A percentile compares a stretch with the other conserved stretches of the same genome.
These are phyloP conservation scores for Sabuloglossum arenarium DNA, from an alignment of 495 filamentous ascomycete genomes.

Conservation along the genomic window DNA sequence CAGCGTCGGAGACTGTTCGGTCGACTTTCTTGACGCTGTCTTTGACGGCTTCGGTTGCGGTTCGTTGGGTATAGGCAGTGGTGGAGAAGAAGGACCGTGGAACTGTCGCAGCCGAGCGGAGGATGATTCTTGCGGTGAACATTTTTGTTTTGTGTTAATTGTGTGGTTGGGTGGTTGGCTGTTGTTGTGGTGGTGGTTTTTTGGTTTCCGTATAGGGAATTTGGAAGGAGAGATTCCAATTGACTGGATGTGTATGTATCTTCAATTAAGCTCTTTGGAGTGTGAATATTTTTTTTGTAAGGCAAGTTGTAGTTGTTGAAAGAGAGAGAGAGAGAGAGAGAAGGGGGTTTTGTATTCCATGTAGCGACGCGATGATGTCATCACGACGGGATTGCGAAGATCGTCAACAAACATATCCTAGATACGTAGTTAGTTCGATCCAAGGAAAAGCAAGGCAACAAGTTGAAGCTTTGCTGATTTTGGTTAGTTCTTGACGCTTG, in stretches of 20 bases:
- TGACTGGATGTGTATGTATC: too few species aligned
- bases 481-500: too few species aligned
- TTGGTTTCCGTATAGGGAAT: too few species aligned
- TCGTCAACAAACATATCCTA: not conserved
- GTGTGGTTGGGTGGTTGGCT: too few species aligned
- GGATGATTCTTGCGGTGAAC: not conserved
- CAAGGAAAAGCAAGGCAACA: not conserved
- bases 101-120: not conserved
- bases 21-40: conserved; percentile 36
- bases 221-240: too few species aligned
- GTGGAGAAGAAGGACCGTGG: too few species aligned
- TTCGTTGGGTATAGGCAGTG: not conserved
- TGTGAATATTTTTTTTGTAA: too few species aligned
- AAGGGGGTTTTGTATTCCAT: not conserved
- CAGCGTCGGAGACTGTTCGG: conserved; percentile 27
- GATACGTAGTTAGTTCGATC: too few species aligned
- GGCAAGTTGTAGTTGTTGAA: not conserved
- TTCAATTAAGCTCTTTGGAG: too few species aligned
- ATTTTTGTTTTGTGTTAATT: not conserved
- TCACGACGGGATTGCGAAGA: not conserved
- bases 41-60: conserved; percentile 26
- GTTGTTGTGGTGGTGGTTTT: too few species aligned
- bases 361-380: not conserved
- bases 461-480: too few species aligned
- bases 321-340: not conserved